Evolutionary conservation across 2,329 filamentous ascomycete genomes (phyloP).

Genomic region (Mariannaea sp.): DNA sequence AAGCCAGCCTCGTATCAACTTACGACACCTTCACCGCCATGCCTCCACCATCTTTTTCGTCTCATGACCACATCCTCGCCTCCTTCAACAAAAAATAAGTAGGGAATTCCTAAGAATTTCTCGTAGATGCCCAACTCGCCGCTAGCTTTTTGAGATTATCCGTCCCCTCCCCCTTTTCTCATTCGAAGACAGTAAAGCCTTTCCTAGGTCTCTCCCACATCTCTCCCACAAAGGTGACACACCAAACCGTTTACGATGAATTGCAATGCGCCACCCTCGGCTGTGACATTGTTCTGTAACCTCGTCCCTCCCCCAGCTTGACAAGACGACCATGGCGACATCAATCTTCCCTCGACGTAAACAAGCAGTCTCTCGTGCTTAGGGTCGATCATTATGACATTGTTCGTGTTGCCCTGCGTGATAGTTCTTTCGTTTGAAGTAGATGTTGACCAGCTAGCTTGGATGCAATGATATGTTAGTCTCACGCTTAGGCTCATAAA

Average conservation of each 20-base stretch:
- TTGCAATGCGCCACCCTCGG: slow-evolving; percentile 15
- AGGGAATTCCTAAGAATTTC: too few species aligned
- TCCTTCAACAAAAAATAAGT: slow-evolving; percentile 17
- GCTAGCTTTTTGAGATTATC: slow-evolving; percentile 7
- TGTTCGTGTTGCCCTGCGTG: neutral
- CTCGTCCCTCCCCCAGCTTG: slow-evolving; percentile 9
- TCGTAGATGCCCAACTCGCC: neutral
- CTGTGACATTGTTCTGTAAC: slow-evolving; percentile 18
- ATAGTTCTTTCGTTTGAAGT: neutral
- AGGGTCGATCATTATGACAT: slow-evolving; percentile 1
- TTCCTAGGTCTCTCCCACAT: neutral
- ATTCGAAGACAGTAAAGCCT: neutral
- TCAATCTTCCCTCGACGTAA: neutral
- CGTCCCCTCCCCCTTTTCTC: neutral
- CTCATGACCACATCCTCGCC: slow-evolving; percentile 19
- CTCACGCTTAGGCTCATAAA: too few species aligned
- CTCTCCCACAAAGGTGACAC: neutral
- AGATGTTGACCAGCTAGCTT: neutral
- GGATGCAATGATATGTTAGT: too few species aligned
- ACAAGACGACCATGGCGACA: neutral
- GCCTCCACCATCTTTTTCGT: neutral
- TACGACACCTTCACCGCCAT: neutral
- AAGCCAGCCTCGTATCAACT: neutral
- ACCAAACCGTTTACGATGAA: neutral
- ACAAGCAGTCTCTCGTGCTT: neutral